Percentiles rank a stretch among this genome's conserved stretches.
Conservation (phyloP, 2,329 filamentous ascomycete genomes). For the Colletotrichum siamense region DNA sequence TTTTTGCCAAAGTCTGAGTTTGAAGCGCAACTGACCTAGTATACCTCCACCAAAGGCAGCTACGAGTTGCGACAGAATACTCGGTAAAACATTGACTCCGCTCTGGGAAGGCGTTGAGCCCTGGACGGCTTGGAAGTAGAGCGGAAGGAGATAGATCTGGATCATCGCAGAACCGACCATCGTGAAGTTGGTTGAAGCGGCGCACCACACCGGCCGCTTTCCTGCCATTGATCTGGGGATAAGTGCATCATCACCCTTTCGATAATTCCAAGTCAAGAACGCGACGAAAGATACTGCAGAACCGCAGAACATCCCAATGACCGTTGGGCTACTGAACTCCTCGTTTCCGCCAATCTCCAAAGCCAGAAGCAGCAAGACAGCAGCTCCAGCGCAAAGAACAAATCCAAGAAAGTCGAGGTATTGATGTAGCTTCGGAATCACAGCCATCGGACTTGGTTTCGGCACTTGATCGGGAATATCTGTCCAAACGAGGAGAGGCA, state of each 20-base stretch:
- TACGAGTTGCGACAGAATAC: slow-evolving; percentile 29
- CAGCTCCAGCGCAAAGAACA: slow-evolving; percentile 31
- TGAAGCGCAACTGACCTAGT: slow-evolving; percentile 25
- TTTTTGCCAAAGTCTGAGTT: neutral
- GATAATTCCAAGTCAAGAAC: slow-evolving; percentile 29
- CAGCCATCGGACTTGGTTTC: slow-evolving; percentile 27
- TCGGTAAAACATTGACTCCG: slow-evolving; percentile 37
- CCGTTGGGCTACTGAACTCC: slow-evolving; percentile 29
- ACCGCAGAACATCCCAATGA: slow-evolving; percentile 29
- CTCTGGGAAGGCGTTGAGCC: slow-evolving; percentile 32
- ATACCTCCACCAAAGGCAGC: slow-evolving; percentile 25
- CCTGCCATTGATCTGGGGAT: slow-evolving; percentile 26
- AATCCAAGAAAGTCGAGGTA: slow-evolving; percentile 35
- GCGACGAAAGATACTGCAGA: slow-evolving; percentile 20
- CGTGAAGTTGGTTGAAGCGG: slow-evolving; percentile 45
- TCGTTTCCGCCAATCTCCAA: slow-evolving; percentile 35
- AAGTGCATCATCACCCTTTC: slow-evolving; percentile 29
- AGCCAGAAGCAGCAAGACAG: slow-evolving; percentile 37
- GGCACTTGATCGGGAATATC: slow-evolving; percentile 42
- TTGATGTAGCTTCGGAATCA: slow-evolving; percentile 37
- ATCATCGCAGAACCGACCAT: slow-evolving; percentile 10
- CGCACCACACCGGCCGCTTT: slow-evolving; percentile 30
- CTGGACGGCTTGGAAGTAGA: slow-evolving; percentile 39
- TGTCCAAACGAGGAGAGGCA: slow-evolving; percentile 33
- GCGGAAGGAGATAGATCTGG: slow-evolving; percentile 34